phyloP scores from a whole-genome alignment of 1,139 yeast genomes.

The Hyphopichia buzzinii region DNA sequence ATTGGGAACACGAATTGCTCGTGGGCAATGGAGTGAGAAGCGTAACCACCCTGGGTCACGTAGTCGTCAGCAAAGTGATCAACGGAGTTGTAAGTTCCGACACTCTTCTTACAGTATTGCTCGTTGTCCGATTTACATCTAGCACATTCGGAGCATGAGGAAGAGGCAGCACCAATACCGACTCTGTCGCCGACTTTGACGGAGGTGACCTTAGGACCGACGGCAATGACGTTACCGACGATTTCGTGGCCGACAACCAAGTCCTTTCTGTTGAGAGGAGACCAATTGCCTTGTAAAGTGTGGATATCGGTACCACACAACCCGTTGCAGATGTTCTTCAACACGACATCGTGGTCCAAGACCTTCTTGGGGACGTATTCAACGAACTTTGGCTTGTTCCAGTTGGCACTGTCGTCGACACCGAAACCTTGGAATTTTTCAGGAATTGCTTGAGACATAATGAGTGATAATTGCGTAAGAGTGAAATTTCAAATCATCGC shows the following conservation, averaged over 20 bases:
- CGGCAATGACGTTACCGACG: constrained; percentile 50
- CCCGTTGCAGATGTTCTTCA: constrained; percentile 52
- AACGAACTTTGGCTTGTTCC: constrained; percentile 43
- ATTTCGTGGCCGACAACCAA: constrained; percentile 49
- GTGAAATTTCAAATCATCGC: no score
- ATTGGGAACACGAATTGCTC: constrained; percentile 54
- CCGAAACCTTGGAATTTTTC: constrained; percentile 46
- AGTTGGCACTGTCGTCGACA: constrained; percentile 33
- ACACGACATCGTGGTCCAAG: constrained; percentile 40
- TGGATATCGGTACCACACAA: constrained; percentile 63
- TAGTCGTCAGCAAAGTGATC: constrained; percentile 32
- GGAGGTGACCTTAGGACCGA: constrained; percentile 47
- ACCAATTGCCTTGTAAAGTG: constrained; percentile 45
- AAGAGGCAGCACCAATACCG: constrained; percentile 58
- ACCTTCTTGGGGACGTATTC: constrained; percentile 39
- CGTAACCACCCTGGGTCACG: constrained; percentile 59
- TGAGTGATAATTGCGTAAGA: no score
- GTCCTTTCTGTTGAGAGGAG: constrained; percentile 26
- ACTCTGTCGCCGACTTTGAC: constrained; percentile 58
- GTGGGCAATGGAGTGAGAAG: constrained; percentile 54
- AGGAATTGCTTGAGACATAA: constrained; percentile 19
- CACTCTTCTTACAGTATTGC: constrained; percentile 45
- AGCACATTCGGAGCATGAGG: constrained; percentile 48
- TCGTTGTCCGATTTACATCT: constrained; percentile 48
- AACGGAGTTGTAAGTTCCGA: constrained; percentile 44